phyloP scores from a whole-genome alignment of 192 early-diverging fungal genomes.

The Umbelopsis sp. region DNA sequence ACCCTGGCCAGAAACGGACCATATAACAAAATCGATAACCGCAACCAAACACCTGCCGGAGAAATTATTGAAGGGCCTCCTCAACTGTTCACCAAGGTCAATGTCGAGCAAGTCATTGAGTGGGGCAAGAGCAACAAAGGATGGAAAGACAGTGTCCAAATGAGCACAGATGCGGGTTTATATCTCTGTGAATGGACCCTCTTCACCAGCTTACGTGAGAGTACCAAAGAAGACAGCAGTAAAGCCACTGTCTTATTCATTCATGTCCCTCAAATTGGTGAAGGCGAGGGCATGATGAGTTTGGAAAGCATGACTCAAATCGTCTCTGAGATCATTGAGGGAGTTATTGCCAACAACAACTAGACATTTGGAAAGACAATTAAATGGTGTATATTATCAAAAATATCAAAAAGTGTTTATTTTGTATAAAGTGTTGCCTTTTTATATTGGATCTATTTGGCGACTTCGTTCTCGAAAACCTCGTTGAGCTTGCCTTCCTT shows the following conservation, averaged over 20 bases:
- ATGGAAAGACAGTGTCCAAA: background rate
- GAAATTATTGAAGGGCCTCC: background rate
- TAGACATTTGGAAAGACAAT: no score
- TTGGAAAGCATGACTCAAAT: constrained; percentile 1
- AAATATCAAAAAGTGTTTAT: background rate
- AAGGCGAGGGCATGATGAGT: background rate
- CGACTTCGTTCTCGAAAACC: constrained; percentile 54
- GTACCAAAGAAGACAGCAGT: background rate
- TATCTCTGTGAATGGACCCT: constrained; percentile 25
- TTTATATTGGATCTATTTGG: constrained; percentile 14
- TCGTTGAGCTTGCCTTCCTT: constrained; percentile 65
- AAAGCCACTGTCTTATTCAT: constrained; percentile 16
- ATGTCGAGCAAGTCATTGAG: constrained; percentile 2
- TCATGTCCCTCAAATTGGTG: constrained; percentile 12
- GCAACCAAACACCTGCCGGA: background rate
- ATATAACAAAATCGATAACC: constrained; percentile 20
- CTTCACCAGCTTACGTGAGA: constrained; percentile 14
- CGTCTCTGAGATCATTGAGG: constrained; percentile 11
- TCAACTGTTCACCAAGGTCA: constrained; percentile 1
- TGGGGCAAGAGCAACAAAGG: constrained; percentile 6
- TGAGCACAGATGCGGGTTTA: constrained; percentile 5
- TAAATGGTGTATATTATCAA: no score
- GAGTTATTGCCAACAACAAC: constrained; percentile 6
- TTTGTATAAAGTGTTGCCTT: background rate
- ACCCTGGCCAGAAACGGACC: background rate